Evolutionary conservation across 139 green algal species (phyloP).

Genomic region (Chlamydomonas urium): DNA sequence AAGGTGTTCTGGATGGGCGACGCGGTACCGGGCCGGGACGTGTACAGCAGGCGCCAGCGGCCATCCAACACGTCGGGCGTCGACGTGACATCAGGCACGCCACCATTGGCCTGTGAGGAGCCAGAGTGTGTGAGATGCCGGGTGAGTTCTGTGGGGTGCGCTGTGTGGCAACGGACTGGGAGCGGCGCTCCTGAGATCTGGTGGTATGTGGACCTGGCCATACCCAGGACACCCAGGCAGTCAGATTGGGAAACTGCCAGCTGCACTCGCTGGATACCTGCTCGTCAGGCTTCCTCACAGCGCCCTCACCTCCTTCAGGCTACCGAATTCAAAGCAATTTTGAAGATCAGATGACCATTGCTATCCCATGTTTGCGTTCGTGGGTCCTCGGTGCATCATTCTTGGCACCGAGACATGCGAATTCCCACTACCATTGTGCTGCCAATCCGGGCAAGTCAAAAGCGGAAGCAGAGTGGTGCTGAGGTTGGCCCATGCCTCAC

Average conservation of each 20-base stretch:
- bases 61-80: not conserved
- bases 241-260: too few relatives aligned
- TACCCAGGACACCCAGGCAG: not conserved
- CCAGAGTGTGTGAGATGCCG: not conserved
- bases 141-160: not conserved
- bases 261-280: not conserved
- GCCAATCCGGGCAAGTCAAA: too few relatives aligned
- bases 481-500: too few relatives aligned
- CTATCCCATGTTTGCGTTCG: not conserved
- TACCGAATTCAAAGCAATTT: too few relatives aligned
- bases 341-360: too few relatives aligned
- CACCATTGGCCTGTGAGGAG: not conserved
- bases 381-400: not conserved
- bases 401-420: not conserved
- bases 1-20: conserved; percentile 90
- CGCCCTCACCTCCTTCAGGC: not conserved
- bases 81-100: not conserved
- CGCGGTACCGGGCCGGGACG: conserved; percentile 60
- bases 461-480: too few relatives aligned
- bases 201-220: not conserved
- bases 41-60: conserved; percentile 68
- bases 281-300: not conserved
- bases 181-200: not conserved
- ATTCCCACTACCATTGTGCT: not conserved
- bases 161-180: not conserved